Evolutionary conservation across 352 stramenopile species (phyloP).

Genomic region (Globisporangium heterothallicum): DNA sequence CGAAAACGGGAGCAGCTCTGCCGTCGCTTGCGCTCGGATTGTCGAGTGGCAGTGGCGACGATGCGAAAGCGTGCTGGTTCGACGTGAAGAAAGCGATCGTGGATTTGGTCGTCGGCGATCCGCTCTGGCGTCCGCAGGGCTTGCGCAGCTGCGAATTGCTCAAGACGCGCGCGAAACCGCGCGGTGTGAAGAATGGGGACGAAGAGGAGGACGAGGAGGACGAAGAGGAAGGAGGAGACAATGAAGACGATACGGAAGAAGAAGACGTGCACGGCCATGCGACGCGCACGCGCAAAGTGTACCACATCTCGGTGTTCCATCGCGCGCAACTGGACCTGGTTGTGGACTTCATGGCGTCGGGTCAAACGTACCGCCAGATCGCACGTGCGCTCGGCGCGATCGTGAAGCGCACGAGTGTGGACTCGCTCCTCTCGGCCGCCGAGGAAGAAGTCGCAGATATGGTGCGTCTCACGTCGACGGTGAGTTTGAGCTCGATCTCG

Average conservation of each 20-base stretch:
- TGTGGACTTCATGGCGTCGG: constrained; percentile 19
- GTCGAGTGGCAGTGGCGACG: neutral
- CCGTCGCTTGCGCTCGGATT: neutral
- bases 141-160: constrained; percentile 7
- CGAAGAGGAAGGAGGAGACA: neutral
- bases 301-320: constrained; percentile 14
- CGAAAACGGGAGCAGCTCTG: neutral
- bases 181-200: neutral
- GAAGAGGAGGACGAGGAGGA: neutral
- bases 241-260: neutral
- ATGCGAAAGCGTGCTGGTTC: constrained; percentile 1
- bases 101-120: constrained; percentile 2
- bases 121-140: constrained; percentile 5
- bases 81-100: constrained; percentile 14
- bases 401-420: constrained; percentile 14
- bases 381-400: constrained; percentile 15
- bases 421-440: constrained; percentile 10
- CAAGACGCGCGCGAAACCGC: neutral
- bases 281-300: neutral
- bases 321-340: constrained; percentile 20
- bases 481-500: constrained; percentile 31
- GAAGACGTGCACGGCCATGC: neutral
- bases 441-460: constrained; percentile 18
- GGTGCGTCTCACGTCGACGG: constrained; percentile 35
- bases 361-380: constrained; percentile 15